phyloP scores from a whole-genome alignment of 2,329 filamentous ascomycete species.

The Amphichorda felina region DNA sequence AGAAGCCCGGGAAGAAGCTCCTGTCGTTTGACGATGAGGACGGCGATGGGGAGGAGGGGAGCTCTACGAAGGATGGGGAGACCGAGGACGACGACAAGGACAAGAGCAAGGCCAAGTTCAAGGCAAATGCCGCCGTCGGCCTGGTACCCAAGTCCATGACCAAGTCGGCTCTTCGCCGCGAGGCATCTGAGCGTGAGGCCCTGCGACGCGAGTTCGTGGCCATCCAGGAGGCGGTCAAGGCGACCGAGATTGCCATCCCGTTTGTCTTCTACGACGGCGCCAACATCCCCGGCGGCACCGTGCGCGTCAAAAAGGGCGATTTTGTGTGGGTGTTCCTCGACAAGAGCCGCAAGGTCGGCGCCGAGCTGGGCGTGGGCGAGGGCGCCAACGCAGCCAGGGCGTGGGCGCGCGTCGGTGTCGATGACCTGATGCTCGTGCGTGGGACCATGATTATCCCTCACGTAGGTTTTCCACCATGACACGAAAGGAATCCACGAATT shows the following conservation, averaged over 20 bases:
- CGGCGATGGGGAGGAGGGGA: slow-evolving; percentile 43
- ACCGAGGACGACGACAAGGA: slow-evolving; percentile 9
- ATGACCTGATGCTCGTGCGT: slow-evolving; percentile 87
- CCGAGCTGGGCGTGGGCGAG: slow-evolving; percentile 64
- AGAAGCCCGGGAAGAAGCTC: slow-evolving; percentile 29
- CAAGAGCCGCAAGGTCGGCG: slow-evolving; percentile 80
- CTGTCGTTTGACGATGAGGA: slow-evolving; percentile 61
- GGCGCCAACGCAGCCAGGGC: slow-evolving; percentile 51
- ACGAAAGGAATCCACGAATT: not conserved
- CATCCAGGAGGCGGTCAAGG: slow-evolving; percentile 78
- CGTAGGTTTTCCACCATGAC: slow-evolving; percentile 43
- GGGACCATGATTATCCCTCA: slow-evolving; percentile 89
- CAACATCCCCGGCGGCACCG: slow-evolving; percentile 73
- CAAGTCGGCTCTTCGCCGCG: slow-evolving; percentile 66
- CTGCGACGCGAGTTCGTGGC: slow-evolving; percentile 72
- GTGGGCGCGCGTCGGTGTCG: slow-evolving; percentile 89
- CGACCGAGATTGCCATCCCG: slow-evolving; percentile 78
- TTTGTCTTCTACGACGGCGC: slow-evolving; percentile 97
- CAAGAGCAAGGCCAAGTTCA: slow-evolving; percentile 35
- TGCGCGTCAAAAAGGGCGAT: slow-evolving; percentile 87
- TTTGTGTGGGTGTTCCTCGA: slow-evolving; percentile 89
- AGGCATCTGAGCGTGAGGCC: slow-evolving; percentile 67
- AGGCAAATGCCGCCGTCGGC: slow-evolving; percentile 48
- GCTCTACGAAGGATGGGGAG: slow-evolving; percentile 8
- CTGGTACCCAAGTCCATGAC: slow-evolving; percentile 56